Evolutionary conservation across 1,284 basidiomycete genomes (phyloP), one percentile per base, ranked within the genome.

Genomic region (Cryptococcus floricola): DNA sequence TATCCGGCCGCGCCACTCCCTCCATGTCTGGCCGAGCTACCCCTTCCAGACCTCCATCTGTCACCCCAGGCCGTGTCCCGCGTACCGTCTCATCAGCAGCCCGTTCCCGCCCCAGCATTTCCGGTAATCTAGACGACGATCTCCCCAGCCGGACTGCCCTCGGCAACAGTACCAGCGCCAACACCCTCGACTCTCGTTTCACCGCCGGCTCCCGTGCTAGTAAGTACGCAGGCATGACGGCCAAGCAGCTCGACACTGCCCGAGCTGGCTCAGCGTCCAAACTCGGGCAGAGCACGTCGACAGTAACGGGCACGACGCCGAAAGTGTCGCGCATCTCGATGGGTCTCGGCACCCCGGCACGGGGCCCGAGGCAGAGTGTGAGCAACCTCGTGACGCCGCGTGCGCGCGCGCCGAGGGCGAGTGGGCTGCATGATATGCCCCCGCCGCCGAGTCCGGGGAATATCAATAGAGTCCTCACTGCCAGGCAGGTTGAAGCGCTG

Each of bases 161-260:
- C 5, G 69, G 68, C 5, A 67, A 62, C n/a, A 68, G 67, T 51
- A 68, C 67, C 5, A 60, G 47, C n/a, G 62, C 68, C 16, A 75
- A 70, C 46, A 62, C 72, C 31, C 54, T 69, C 23, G 65, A 73
- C n/a, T 64, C 74, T 39, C 70, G 82, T 61, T 85, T 91, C 53
- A 89, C 88, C 1, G 85, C 83, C 12, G 90, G 89, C 1, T 89
- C 89, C 4, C 81, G 91, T 50, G 91, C 91, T 7, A 87, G 87
- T 53, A 88, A 87, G 70, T 91, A 73, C 50, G 50, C 73, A 27
- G 84, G 85, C 14, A 84, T 91, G 82, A 91, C 88, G 0, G 89
- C 89, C 3, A 86, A 87, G 67, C 87, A 91, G 67, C 79, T 91
- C 27, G 83, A 80, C 66, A 80, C 81, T 80, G 56, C 71, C 10